These are phyloP conservation scores for Aspergillus olivimuriae DNA, from an alignment of 495 filamentous ascomycete genomes.

Conservation along the genomic window DNA sequence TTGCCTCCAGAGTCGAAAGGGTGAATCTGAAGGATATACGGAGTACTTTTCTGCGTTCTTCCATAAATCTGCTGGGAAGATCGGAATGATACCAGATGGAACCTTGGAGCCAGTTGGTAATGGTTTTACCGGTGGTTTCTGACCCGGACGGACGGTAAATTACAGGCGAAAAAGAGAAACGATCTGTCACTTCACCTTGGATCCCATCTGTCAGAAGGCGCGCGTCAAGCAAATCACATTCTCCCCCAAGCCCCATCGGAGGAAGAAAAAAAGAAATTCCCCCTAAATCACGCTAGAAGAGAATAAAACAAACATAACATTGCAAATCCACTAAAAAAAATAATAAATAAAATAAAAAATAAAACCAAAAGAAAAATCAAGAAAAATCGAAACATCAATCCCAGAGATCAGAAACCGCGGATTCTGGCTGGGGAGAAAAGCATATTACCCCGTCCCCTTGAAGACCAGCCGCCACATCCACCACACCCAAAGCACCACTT, in stretches of 20 bases:
- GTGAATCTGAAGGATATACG: too few relatives aligned
- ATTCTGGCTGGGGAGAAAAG: not conserved
- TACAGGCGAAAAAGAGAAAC: not conserved
- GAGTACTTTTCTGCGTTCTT: too few relatives aligned
- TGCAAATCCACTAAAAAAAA: too few relatives aligned
- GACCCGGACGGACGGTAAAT: not conserved
- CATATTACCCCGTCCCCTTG: not conserved
- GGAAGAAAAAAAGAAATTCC: too few relatives aligned
- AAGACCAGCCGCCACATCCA: too few relatives aligned
- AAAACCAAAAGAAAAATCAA: not conserved
- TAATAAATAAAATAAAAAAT: not conserved
- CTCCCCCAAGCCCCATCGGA: too few relatives aligned
- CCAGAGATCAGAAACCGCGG: not conserved
- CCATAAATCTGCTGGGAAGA: too few relatives aligned
- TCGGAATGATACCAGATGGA: not conserved
- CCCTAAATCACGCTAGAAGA: not conserved
- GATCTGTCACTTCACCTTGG: constrained; percentile 19
- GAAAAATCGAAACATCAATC: not conserved
- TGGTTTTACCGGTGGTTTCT: too few relatives aligned
- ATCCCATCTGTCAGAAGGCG: constrained; percentile 10
- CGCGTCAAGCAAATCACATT: too few relatives aligned
- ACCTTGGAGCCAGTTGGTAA: too few relatives aligned
- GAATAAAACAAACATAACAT: constrained; percentile 1
- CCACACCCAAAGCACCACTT: too few relatives aligned
- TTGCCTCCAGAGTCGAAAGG: too few relatives aligned